Evolutionary conservation across 768 basidiomycete genomes (phyloP).

Genomic region (Phlegmacium glaucopus): DNA sequence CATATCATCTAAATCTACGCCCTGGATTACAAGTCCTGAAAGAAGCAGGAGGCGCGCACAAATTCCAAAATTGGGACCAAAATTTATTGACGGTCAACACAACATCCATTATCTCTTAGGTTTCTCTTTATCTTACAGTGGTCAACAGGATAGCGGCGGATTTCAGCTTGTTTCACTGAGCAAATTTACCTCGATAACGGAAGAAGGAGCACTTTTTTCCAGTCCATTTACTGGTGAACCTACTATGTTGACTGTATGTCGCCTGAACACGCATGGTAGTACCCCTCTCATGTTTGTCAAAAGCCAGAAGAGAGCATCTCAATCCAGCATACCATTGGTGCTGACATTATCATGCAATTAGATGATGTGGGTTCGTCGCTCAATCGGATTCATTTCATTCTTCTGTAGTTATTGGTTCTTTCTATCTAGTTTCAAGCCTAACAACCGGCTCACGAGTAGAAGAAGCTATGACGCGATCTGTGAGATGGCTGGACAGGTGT

Average conservation of each 20-base stretch:
- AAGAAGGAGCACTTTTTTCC: slow-evolving; percentile 82
- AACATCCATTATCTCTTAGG: not conserved
- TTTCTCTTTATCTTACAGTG: not conserved
- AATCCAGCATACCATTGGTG: slow-evolving; percentile 87
- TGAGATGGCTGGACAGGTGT: slow-evolving; percentile 90
- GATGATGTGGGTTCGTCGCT: slow-evolving; percentile 77
- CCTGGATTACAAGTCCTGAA: slow-evolving; percentile 75
- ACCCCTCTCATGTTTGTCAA: slow-evolving; percentile 1
- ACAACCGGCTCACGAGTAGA: slow-evolving; percentile 77
- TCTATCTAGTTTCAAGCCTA: slow-evolving; percentile 64
- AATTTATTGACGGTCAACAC: slow-evolving; percentile 77
- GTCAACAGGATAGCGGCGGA: slow-evolving; percentile 75
- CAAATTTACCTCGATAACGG: slow-evolving; percentile 83
- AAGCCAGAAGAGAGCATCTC: slow-evolving; percentile 91
- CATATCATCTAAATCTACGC: slow-evolving; percentile 85
- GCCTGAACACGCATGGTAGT: slow-evolving; percentile 1
- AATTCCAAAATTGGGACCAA: slow-evolving; percentile 83
- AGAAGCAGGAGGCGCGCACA: slow-evolving; percentile 81
- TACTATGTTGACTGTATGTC: slow-evolving; percentile 79
- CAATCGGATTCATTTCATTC: not conserved
- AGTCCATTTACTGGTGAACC: slow-evolving; percentile 86
- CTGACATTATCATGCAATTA: slow-evolving; percentile 93
- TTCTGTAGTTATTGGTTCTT: slow-evolving; percentile 1
- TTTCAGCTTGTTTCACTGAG: slow-evolving; percentile 85
- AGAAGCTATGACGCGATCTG: slow-evolving; percentile 86